phyloP scores from a whole-genome alignment of 2,329 filamentous ascomycete genomes.

The Ramularia endophylla region DNA sequence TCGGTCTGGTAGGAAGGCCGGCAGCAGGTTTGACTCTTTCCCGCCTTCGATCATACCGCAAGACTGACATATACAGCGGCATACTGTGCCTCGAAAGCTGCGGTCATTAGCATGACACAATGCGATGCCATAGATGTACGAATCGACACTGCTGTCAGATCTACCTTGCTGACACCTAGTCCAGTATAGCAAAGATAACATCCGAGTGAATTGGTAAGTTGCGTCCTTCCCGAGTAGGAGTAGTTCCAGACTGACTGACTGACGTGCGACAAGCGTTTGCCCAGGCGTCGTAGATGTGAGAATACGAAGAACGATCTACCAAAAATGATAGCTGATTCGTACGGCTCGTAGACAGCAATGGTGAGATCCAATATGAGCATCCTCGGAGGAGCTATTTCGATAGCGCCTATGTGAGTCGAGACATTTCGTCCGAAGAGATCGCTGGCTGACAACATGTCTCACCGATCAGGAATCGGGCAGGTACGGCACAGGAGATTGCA shows the following conservation, averaged over 20 bases:
- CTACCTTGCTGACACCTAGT: conserved; percentile 2
- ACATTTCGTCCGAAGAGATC: conserved; percentile 35
- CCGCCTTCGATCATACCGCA: not conserved
- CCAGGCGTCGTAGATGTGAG: conserved; percentile 38
- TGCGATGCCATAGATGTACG: conserved; percentile 44
- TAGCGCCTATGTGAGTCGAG: conserved; percentile 28
- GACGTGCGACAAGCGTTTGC: conserved; percentile 33
- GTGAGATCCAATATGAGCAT: conserved; percentile 34
- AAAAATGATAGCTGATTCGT: not conserved
- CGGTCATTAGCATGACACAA: conserved; percentile 42
- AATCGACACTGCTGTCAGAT: not conserved
- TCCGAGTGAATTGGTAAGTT: conserved; percentile 37
- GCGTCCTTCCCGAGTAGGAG: not conserved
- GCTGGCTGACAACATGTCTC: conserved; percentile 20
- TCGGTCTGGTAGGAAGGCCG: conserved; percentile 39
- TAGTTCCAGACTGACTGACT: not conserved
- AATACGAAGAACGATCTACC: not conserved
- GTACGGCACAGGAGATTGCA: conserved; percentile 43
- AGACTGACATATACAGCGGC: conserved; percentile 29
- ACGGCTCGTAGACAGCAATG: conserved; percentile 34
- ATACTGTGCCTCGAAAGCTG: conserved; percentile 44
- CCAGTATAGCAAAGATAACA: conserved; percentile 41
- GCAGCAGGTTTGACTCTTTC: conserved; percentile 31
- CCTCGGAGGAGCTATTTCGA: conserved; percentile 24
- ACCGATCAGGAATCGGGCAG: conserved; percentile 39